Evolutionary conservation across 148 eudicot species (phyloP).

Genomic region (Silene latifolia): DNA sequence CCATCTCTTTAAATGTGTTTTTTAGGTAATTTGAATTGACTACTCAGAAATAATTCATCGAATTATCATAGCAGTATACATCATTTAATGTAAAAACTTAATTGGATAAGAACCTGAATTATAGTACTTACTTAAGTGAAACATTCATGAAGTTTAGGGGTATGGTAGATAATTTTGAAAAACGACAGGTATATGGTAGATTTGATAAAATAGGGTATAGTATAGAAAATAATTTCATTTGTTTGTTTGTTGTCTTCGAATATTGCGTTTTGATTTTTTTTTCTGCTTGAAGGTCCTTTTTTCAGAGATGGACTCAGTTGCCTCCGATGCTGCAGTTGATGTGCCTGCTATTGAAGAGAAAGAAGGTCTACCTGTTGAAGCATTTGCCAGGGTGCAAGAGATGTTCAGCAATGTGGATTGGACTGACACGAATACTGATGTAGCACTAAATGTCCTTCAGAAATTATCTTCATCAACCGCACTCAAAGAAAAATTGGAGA

Average conservation of each 20-base stretch:
- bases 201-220: too few species aligned
- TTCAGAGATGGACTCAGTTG: constrained; percentile 62
- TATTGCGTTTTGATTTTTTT: constrained; percentile 1
- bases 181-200: too few species aligned
- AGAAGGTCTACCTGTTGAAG: constrained; percentile 73
- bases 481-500: constrained; percentile 42
- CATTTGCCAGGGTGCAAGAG: constrained; percentile 65
- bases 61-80: too few species aligned
- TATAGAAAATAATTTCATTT: too few species aligned
- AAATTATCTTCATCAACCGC: constrained; percentile 36
- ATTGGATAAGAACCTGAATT: too few species aligned
- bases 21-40: too few species aligned
- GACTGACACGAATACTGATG: constrained; percentile 44
- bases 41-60: too few species aligned
- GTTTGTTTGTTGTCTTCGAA: neutral
- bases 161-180: too few species aligned
- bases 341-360: constrained; percentile 43
- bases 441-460: constrained; percentile 41
- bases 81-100: too few species aligned
- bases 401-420: constrained; percentile 63
- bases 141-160: too few species aligned
- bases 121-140: too few species aligned
- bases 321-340: constrained; percentile 32
- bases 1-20: too few species aligned
- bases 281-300: constrained; percentile 54